Percentiles rank a stretch among this genome's conserved stretches.
Evolutionary conservation across 2,329 filamentous ascomycete genomes (phyloP).

Genomic region (Beauveria sp.): DNA sequence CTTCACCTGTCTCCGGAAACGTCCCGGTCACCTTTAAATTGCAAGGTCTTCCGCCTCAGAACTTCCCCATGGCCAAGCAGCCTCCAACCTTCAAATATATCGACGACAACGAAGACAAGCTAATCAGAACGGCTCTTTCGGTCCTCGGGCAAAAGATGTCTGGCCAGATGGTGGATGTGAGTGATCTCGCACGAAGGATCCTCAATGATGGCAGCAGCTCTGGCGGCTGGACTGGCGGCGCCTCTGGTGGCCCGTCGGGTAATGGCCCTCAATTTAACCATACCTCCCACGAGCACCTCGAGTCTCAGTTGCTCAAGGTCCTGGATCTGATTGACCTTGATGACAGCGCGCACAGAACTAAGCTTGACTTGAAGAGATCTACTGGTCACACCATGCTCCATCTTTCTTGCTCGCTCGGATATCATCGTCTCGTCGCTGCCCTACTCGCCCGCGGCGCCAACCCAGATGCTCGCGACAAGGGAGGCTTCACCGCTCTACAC

Average conservation of each 20-base stretch:
- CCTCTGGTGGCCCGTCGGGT: slow-evolving; percentile 31
- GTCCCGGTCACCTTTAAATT: slow-evolving; percentile 65
- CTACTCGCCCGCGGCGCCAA: slow-evolving; percentile 72
- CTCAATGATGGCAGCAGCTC: slow-evolving; percentile 38
- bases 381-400: slow-evolving; percentile 78
- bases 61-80: slow-evolving; percentile 31
- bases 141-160: slow-evolving; percentile 59
- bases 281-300: slow-evolving; percentile 44
- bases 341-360: slow-evolving; percentile 60
- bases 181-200: slow-evolving; percentile 54
- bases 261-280: slow-evolving; percentile 38
- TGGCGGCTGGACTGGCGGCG: slow-evolving; percentile 38
- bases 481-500: slow-evolving; percentile 76
- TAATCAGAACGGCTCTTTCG: slow-evolving; percentile 60
- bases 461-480: slow-evolving; percentile 65
- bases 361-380: slow-evolving; percentile 55
- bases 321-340: slow-evolving; percentile 75
- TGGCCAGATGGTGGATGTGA: slow-evolving; percentile 52
- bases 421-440: slow-evolving; percentile 68
- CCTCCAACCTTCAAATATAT: slow-evolving; percentile 62
- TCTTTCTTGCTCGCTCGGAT: slow-evolving; percentile 66
- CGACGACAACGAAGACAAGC: slow-evolving; percentile 60
- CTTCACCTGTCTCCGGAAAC: slow-evolving; percentile 56
- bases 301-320: slow-evolving; percentile 62
- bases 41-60: slow-evolving; percentile 34